Evolutionary conservation across 1,284 basidiomycete genomes (phyloP).

Genomic region (Fomitopsis schrenkii): DNA sequence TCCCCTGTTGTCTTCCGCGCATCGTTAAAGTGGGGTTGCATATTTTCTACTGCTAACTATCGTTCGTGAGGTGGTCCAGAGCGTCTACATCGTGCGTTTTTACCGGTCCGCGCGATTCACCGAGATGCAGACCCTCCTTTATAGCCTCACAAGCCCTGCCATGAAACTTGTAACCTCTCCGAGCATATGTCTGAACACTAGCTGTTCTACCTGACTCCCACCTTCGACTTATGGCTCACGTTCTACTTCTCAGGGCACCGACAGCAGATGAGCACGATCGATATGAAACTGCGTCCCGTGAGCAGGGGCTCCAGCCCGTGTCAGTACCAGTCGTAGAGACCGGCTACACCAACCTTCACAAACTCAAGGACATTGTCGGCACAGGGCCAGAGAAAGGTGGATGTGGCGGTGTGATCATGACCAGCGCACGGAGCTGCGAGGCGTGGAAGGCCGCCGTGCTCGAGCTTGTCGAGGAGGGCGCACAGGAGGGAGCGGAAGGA

Average conservation of each 20-base stretch:
- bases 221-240: slow-evolving; percentile 16
- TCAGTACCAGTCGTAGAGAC: slow-evolving; percentile 71
- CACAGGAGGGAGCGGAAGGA: neutral
- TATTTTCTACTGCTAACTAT: no score
- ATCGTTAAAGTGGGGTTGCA: no score
- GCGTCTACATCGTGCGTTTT: no score
- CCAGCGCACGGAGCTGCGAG: slow-evolving; percentile 68
- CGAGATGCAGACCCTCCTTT: no score
- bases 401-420: slow-evolving; percentile 62
- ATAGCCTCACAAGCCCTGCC: no score
- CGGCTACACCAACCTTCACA: slow-evolving; percentile 40
- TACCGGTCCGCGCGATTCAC: no score
- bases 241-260: slow-evolving; percentile 56
- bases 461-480: slow-evolving; percentile 12
- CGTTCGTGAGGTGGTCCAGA: no score
- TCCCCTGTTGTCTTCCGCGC: no score
- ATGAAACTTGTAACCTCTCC: no score
- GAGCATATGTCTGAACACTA: no score
- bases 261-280: slow-evolving; percentile 30
- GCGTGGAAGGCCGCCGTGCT: slow-evolving; percentile 42
- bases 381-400: slow-evolving; percentile 31
- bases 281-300: slow-evolving; percentile 20
- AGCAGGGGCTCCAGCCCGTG: slow-evolving; percentile 37
- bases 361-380: slow-evolving; percentile 40
- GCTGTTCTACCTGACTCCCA: neutral